Evolutionary conservation across 257 asterid genomes (phyloP).

Genomic region (Nicotiana obtusifolia): DNA sequence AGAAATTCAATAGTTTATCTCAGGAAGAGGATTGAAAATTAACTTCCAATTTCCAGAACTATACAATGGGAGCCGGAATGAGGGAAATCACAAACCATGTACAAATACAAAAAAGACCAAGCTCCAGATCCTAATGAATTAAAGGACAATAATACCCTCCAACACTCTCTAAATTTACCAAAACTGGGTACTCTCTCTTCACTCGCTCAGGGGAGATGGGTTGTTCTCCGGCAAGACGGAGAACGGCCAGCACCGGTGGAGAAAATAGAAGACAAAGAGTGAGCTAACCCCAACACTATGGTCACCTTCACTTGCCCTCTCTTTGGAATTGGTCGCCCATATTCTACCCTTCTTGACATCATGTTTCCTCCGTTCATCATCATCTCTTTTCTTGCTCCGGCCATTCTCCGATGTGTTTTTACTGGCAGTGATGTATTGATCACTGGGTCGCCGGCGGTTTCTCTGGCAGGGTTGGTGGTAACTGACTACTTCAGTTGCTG

Average conservation of each 20-base stretch:
- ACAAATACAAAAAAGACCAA: neutral
- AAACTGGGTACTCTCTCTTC: neutral
- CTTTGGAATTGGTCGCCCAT: conserved; percentile 55
- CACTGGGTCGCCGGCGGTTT: neutral
- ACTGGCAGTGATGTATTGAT: neutral
- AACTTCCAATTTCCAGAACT: neutral
- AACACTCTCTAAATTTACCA: conserved; percentile 12
- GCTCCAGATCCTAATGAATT: neutral
- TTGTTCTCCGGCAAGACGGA: conserved; percentile 14
- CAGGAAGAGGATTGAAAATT: neutral
- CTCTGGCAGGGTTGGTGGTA: neutral
- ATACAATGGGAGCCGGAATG: neutral
- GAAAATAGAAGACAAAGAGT: conserved; percentile 41
- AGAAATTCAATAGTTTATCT: neutral
- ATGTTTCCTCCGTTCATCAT: conserved; percentile 30
- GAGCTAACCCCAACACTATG: conserved; percentile 55
- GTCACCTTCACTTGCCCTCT: conserved; percentile 69
- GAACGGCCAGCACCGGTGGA: conserved; percentile 35
- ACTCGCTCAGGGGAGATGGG: neutral
- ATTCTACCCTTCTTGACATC: conserved; percentile 27
- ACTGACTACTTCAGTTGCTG: neutral
- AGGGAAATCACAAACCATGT: neutral
- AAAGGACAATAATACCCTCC: neutral
- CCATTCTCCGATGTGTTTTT: conserved; percentile 16
- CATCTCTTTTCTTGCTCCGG: conserved; percentile 35